Percentiles rank a stretch among this genome's conserved stretches.
These are phyloP conservation scores for Trifolium dubium DNA, from an alignment of 306 rosid species.

Conservation along the genomic window DNA sequence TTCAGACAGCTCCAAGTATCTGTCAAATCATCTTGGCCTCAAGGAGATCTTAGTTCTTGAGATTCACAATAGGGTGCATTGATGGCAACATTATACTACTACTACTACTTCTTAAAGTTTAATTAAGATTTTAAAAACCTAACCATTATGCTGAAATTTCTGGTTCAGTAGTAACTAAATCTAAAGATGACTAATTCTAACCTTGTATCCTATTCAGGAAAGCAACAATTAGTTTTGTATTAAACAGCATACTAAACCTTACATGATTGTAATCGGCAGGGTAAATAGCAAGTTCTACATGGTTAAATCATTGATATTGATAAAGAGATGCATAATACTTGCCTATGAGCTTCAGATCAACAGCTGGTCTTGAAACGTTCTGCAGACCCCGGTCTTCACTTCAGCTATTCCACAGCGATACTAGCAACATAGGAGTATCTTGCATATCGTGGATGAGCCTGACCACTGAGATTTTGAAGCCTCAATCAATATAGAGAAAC, in stretches of 20 bases:
- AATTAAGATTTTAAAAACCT: constrained; percentile 28
- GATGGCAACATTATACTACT: constrained; percentile 22
- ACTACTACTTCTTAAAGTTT: background rate
- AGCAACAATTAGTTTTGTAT: constrained; percentile 40
- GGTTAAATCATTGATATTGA: constrained; percentile 54
- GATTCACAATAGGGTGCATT: constrained; percentile 25
- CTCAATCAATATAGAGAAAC: constrained; percentile 14
- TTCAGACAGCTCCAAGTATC: constrained; percentile 37
- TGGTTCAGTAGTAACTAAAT: constrained; percentile 37
- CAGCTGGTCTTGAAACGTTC: constrained; percentile 50
- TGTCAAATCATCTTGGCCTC: constrained; percentile 18
- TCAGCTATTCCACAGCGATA: constrained; percentile 49
- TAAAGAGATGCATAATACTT: constrained; percentile 64
- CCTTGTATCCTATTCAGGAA: constrained; percentile 15
- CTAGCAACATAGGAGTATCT: constrained; percentile 40
- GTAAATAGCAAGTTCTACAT: constrained; percentile 51
- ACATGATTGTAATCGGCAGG: constrained; percentile 51
- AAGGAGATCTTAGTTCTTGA: constrained; percentile 22
- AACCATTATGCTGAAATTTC: constrained; percentile 17
- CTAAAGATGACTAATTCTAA: constrained; percentile 35
- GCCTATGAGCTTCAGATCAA: constrained; percentile 63
- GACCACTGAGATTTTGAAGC: constrained; percentile 37
- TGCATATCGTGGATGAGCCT: constrained; percentile 35
- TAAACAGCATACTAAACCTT: constrained; percentile 46
- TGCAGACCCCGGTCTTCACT: constrained; percentile 48